phyloP scores from a whole-genome alignment of 1,284 basidiomycete species.

The Omphalotus olearius region DNA sequence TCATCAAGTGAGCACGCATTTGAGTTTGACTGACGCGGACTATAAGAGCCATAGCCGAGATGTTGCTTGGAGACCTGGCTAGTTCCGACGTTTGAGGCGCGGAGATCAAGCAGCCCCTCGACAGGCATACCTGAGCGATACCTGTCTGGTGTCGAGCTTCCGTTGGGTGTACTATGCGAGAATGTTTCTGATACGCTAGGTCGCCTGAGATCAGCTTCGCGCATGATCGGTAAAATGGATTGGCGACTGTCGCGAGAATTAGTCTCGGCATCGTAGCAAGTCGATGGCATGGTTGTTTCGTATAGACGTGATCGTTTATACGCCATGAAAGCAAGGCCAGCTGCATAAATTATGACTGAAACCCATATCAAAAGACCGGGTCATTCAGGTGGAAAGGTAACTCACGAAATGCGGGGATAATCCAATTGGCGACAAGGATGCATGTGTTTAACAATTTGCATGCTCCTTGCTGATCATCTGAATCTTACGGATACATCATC shows the following conservation, averaged over 20 bases:
- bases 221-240: slow-evolving; percentile 21
- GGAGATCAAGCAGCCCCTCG: background rate
- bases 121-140: too few relatives aligned
- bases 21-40: too few relatives aligned
- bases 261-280: slow-evolving; percentile 11
- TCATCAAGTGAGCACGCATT: too few relatives aligned
- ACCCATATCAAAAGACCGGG: slow-evolving; percentile 9
- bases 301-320: slow-evolving; percentile 22
- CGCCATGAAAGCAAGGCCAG: slow-evolving; percentile 30
- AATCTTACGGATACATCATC: background rate
- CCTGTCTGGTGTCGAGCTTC: too few relatives aligned
- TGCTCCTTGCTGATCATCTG: slow-evolving; percentile 33
- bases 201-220: background rate
- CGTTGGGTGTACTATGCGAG: too few relatives aligned
- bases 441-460: slow-evolving; percentile 48
- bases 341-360: slow-evolving; percentile 36
- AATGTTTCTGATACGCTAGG: too few relatives aligned
- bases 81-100: background rate
- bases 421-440: slow-evolving; percentile 51
- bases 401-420: slow-evolving; percentile 50
- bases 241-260: slow-evolving; percentile 11
- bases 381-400: background rate
- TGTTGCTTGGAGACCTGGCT: too few relatives aligned
- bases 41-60: too few relatives aligned
- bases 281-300: background rate